Percentiles rank a stretch among this genome's conserved stretches.
Conservation (phyloP, 768 basidiomycete species). For the Boletus vermiculosoides region DNA sequence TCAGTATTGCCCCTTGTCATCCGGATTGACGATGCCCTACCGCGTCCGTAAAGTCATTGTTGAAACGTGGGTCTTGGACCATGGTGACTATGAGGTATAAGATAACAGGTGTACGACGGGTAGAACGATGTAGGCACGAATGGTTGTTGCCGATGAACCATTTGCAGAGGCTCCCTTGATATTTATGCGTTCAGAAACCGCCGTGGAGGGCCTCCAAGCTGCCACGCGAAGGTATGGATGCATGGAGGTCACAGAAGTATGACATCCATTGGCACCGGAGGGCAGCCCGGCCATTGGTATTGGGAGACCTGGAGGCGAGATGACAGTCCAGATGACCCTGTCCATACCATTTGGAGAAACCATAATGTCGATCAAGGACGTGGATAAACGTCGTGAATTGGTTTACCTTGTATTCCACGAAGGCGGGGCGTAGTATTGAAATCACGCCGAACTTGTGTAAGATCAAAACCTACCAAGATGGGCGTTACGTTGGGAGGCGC, state of each 20-base stretch:
- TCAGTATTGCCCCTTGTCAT: constrained; percentile 2
- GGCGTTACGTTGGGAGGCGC: constrained; percentile 8
- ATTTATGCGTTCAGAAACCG: constrained; percentile 18
- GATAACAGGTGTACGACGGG: neutral
- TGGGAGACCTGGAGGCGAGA: constrained; percentile 8
- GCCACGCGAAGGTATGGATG: constrained; percentile 15
- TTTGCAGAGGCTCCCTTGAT: constrained; percentile 1
- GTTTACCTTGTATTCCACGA: constrained; percentile 6
- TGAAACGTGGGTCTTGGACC: neutral
- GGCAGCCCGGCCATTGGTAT: constrained; percentile 10
- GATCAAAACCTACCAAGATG: constrained; percentile 7
- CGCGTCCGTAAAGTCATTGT: constrained; percentile 6
- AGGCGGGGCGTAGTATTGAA: neutral
- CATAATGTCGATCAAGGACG: neutral
- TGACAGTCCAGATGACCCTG: constrained; percentile 8
- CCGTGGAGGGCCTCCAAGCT: constrained; percentile 22
- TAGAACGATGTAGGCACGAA: neutral
- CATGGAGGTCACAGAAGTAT: constrained; percentile 14
- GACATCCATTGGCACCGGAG: constrained; percentile 18
- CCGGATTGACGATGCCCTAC: constrained; percentile 2
- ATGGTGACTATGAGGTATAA: neutral
- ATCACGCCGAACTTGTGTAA: neutral
- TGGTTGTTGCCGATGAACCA: constrained; percentile 6
- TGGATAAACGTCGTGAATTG: constrained; percentile 4
- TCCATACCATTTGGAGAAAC: constrained; percentile 7